A percentile compares a stretch with the other conserved stretches of the same genome.
Evolutionary conservation across 805 yeast genomes (phyloP).

Genomic region (Sugiyamaella smithiae): DNA sequence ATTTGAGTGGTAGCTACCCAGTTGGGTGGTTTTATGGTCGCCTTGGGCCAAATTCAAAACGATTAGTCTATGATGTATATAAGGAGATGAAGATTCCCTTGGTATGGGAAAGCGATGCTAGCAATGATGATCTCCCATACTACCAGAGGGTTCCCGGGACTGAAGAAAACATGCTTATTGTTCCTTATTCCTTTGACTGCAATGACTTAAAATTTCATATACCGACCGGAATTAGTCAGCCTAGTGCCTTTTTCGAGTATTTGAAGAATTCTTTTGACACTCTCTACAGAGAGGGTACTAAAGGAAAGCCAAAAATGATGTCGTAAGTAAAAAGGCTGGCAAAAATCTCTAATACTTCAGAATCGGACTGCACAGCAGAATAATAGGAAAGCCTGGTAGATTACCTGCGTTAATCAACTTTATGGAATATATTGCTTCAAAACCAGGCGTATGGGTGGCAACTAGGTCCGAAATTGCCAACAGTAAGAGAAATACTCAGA

Average conservation of each 20-base stretch:
- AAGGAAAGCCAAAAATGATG: too few relatives aligned
- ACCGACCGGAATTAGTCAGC: constrained; percentile 30
- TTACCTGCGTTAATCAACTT: too few relatives aligned
- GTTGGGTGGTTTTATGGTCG: constrained; percentile 41
- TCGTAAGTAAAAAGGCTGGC: too few relatives aligned
- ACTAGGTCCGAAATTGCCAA: too few relatives aligned
- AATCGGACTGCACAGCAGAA: too few relatives aligned
- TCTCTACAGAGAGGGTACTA: constrained; percentile 34
- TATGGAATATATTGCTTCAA: too few relatives aligned
- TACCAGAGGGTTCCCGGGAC: constrained; percentile 37
- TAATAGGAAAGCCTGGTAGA: too few relatives aligned
- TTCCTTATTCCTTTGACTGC: constrained; percentile 34
- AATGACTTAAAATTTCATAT: constrained; percentile 33
- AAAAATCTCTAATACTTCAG: too few relatives aligned
- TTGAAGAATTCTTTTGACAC: constrained; percentile 39
- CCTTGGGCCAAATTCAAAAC: constrained; percentile 33
- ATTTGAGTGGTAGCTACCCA: constrained; percentile 36
- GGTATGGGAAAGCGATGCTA: constrained; percentile 37
- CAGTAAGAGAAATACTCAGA: too few relatives aligned
- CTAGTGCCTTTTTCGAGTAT: constrained; percentile 33
- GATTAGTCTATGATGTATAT: constrained; percentile 36
- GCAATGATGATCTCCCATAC: constrained; percentile 39
- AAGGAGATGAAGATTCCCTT: constrained; percentile 35
- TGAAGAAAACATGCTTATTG: constrained; percentile 27
- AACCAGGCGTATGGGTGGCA: too few relatives aligned